Percentiles rank a stretch among this genome's conserved stretches.
phyloP scores from a whole-genome alignment of 768 basidiomycete genomes.

The Termitomyces sp. region DNA sequence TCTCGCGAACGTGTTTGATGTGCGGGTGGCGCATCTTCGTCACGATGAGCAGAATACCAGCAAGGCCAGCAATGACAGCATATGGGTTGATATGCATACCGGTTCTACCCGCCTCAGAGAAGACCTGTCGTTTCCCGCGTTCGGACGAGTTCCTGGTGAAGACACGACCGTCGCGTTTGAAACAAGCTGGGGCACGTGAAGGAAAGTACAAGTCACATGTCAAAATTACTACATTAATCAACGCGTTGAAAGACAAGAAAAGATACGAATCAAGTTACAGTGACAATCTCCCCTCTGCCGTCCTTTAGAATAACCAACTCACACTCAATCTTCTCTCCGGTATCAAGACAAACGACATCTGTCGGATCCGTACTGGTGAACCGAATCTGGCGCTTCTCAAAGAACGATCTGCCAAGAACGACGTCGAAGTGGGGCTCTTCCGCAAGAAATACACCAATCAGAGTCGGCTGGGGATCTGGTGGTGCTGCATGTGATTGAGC shows the following conservation, averaged over 20 bases:
- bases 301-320: constrained; percentile 91
- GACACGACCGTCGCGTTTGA: not conserved
- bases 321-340: constrained; percentile 86
- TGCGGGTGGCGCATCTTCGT: constrained; percentile 9
- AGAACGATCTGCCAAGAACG: constrained; percentile 83
- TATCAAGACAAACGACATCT: constrained; percentile 87
- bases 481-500: constrained; percentile 14
- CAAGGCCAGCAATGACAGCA: not conserved
- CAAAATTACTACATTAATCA: not conserved
- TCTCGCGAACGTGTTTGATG: not conserved
- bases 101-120: not conserved
- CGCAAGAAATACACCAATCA: constrained; percentile 73
- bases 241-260: not conserved
- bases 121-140: not conserved
- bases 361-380: constrained; percentile 82
- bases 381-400: constrained; percentile 78
- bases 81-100: not conserved
- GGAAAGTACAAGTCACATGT: not conserved
- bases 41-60: not conserved
- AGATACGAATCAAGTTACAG: constrained; percentile 56
- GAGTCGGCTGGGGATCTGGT: constrained; percentile 31
- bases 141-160: not conserved
- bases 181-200: not conserved
- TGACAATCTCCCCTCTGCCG: constrained; percentile 85
- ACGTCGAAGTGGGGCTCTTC: constrained; percentile 97